Evolutionary conservation across 495 filamentous ascomycete genomes (phyloP).

Genomic region (Xylaria telfairii): DNA sequence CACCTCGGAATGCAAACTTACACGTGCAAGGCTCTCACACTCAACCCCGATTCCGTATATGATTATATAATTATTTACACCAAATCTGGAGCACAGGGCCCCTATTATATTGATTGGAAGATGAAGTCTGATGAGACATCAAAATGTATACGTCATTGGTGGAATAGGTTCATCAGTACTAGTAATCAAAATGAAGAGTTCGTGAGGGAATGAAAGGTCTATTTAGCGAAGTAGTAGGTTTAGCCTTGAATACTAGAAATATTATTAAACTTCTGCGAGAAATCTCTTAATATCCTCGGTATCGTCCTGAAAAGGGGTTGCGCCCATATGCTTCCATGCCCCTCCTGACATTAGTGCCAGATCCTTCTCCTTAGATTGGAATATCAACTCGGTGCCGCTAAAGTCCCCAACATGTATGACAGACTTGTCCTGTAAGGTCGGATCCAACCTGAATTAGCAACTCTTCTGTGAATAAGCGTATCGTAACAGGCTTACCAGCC

Average conservation of each 20-base stretch:
- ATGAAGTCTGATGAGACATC: no score
- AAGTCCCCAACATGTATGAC: constrained; percentile 32
- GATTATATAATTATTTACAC: neutral
- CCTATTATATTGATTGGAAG: no score
- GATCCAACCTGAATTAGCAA: constrained; percentile 7
- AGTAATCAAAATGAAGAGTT: no score
- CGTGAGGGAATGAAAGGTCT: no score
- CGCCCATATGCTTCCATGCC: constrained; percentile 35
- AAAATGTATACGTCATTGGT: no score
- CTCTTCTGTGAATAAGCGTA: neutral
- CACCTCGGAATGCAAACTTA: neutral
- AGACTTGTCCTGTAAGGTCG: constrained; percentile 34
- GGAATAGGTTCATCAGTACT: no score
- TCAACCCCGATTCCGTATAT: no score
- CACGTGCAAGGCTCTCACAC: neutral
- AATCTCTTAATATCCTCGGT: constrained; percentile 8
- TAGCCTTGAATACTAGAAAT: neutral
- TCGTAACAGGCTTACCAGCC: constrained; percentile 31
- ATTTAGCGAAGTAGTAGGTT: no score
- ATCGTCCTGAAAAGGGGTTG: constrained; percentile 36
- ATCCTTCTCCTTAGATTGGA: constrained; percentile 30
- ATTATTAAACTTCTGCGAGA: constrained; percentile 3
- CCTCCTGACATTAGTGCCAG: constrained; percentile 28
- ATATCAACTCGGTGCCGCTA: constrained; percentile 30
- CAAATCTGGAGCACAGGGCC: no score